Percentiles rank a stretch among this genome's conserved stretches.
These are phyloP conservation scores for Chaetoceros tenuissimus DNA, from an alignment of 108 stramenopile genomes.

Conservation along the genomic window DNA sequence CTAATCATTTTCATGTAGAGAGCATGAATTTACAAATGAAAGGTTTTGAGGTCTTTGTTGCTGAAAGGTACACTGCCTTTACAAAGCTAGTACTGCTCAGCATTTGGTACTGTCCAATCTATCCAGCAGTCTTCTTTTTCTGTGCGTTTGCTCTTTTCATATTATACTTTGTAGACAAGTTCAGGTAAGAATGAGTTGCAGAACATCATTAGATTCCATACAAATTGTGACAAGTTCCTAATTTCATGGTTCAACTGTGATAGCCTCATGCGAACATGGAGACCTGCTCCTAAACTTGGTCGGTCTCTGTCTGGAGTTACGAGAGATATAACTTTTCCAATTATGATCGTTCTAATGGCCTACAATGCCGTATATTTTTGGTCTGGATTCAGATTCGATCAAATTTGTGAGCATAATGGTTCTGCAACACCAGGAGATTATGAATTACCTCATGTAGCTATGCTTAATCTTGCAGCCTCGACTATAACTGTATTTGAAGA, in stretches of 20 bases:
- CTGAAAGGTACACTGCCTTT: slow-evolving; percentile 63
- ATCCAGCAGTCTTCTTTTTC: slow-evolving; percentile 62
- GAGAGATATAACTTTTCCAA: slow-evolving; percentile 56
- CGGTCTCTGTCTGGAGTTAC: slow-evolving; percentile 55
- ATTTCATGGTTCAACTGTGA: too few species aligned
- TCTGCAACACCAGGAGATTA: slow-evolving; percentile 32
- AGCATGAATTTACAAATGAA: too few species aligned
- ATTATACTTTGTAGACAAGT: slow-evolving; percentile 66
- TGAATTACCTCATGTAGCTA: too few species aligned
- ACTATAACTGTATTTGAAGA: not conserved
- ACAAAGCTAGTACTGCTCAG: slow-evolving; percentile 61
- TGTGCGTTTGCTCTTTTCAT: slow-evolving; percentile 58
- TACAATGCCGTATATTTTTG: slow-evolving; percentile 66
- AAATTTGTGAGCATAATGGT: slow-evolving; percentile 49
- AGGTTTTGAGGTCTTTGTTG: slow-evolving; percentile 63
- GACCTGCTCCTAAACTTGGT: slow-evolving; percentile 56
- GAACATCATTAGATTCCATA: too few species aligned
- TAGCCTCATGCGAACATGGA: slow-evolving; percentile 76
- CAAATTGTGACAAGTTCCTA: too few species aligned
- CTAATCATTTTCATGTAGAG: not conserved
- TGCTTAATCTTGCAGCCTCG: not conserved
- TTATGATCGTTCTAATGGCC: slow-evolving; percentile 58
- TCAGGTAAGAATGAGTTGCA: too few species aligned
- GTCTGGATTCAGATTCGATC: slow-evolving; percentile 79
- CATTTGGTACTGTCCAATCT: slow-evolving; percentile 75